phyloP scores from a whole-genome alignment of 768 basidiomycete species.

The Cantharellus anzutake region DNA sequence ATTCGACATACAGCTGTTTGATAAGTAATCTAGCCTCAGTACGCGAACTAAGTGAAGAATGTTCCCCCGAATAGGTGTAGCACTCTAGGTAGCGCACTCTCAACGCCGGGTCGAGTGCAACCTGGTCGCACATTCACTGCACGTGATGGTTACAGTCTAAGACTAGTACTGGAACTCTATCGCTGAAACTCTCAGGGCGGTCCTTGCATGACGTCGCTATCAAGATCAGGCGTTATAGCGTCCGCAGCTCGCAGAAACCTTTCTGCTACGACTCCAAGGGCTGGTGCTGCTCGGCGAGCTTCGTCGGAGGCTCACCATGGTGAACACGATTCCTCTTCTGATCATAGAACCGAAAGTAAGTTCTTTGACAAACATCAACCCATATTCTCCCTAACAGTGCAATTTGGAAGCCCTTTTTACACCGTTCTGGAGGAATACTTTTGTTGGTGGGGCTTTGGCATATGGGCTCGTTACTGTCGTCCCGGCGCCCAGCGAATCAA shows the following conservation, averaged over 20 bases:
- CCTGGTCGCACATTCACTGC: too few relatives aligned
- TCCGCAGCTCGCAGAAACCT: not conserved
- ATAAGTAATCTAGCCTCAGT: too few relatives aligned
- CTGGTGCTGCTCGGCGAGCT: not conserved
- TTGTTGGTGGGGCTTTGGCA: conserved; percentile 30
- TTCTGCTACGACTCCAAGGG: not conserved
- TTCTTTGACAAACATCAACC: not conserved
- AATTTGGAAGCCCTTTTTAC: conserved; percentile 36
- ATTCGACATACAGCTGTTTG: too few relatives aligned
- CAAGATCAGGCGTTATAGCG: not conserved
- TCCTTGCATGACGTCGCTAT: not conserved
- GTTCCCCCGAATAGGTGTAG: too few relatives aligned
- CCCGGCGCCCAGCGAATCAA: not conserved
- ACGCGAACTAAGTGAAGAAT: too few relatives aligned
- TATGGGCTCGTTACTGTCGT: conserved; percentile 20
- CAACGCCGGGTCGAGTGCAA: too few relatives aligned
- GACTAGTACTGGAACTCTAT: not conserved
- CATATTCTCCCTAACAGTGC: not conserved
- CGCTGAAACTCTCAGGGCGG: not conserved
- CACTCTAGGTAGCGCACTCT: too few relatives aligned
- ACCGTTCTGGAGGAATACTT: conserved; percentile 46
- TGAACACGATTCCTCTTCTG: not conserved
- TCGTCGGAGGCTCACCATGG: not conserved
- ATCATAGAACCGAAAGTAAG: not conserved
- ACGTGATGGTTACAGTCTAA: not conserved